These are phyloP conservation scores for Colletotrichum sp. DNA, from an alignment of 2,329 filamentous ascomycete species.

Conservation along the genomic window DNA sequence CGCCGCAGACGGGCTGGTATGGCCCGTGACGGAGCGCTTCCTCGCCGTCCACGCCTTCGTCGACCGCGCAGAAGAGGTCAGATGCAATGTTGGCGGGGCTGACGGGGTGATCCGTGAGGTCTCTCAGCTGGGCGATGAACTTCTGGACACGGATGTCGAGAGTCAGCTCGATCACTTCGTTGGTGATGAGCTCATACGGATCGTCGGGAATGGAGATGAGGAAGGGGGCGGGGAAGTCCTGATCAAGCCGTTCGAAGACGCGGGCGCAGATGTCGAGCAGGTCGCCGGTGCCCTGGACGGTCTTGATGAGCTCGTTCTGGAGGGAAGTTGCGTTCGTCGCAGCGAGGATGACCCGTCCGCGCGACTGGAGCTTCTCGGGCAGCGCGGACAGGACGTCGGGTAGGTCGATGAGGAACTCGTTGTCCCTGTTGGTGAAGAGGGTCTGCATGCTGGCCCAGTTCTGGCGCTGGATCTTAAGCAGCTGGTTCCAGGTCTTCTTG, in stretches of 20 bases:
- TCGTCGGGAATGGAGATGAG: slow-evolving; percentile 17
- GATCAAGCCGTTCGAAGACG: slow-evolving; percentile 34
- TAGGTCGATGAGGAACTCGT: slow-evolving; percentile 34
- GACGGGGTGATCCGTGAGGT: not conserved
- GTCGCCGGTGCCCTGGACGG: slow-evolving; percentile 19
- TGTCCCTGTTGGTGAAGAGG: slow-evolving; percentile 24
- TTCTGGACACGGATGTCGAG: slow-evolving; percentile 42
- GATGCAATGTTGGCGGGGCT: not conserved
- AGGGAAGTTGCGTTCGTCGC: slow-evolving; percentile 41
- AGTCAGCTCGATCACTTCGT: slow-evolving; percentile 28
- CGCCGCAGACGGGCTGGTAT: not conserved
- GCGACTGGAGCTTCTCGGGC: not conserved
- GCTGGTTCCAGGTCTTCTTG: not conserved
- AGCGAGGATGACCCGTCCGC: slow-evolving; percentile 26
- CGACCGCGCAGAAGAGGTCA: not conserved
- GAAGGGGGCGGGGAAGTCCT: slow-evolving; percentile 34
- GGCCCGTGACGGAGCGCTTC: slow-evolving; percentile 2
- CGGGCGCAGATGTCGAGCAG: slow-evolving; percentile 24
- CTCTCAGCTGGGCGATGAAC: slow-evolving; percentile 32
- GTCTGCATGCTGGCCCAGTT: slow-evolving; percentile 29
- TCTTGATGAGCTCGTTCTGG: slow-evolving; percentile 29
- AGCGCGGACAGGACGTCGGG: not conserved
- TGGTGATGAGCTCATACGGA: not conserved
- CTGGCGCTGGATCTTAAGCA: slow-evolving; percentile 15
- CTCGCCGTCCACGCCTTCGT: not conserved